Base-by-base conservation (phyloP, 176 grass and related monocot species). In the Panicum miliaceum region DNA sequence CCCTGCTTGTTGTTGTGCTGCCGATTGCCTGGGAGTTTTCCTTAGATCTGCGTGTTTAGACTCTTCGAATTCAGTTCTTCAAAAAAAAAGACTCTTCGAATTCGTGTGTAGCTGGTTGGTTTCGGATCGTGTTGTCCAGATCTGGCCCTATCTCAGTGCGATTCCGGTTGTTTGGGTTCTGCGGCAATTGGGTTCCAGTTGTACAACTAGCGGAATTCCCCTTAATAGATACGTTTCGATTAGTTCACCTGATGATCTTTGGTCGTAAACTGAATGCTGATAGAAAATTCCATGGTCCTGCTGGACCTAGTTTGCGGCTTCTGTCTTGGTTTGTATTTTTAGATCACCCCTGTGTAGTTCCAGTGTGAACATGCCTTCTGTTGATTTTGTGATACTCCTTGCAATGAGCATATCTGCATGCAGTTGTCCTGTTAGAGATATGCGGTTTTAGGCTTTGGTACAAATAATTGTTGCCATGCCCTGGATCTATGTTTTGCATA, bases 41-140 rank as follows among this genome's bases (percentile, higher is more conserved):
- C 36, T 41, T 16, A 60, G 74, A 77, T 77, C 53, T 42, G 36
- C 36, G 19, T 41, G 71, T 14, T 42, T 68, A 19, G 34, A 4
- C 22, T 4, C n/a, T 53, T 84, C 23, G 71, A 53, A 40, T 84
- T 34, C 16, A n/a, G n/a, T n/a, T n/a, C n/a, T n/a, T n/a, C n/a
- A n/a, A n/a, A n/a, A n/a, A n/a, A n/a, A n/a, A n/a, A 19, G 34
- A 4, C 22, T 4, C n/a, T 53, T 84, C 23, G 71, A 53, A 40
- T 84, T 34, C 16, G 2, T 45, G 46, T 7, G 6, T 23, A 0
- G 10, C 20, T 6, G 6, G 9, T 54, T 41, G 26, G 60, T 9
- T 7, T 84, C 51, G 2, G 29, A 32, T 32, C 29, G 29, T 32
- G 29, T 32, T 32, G 29, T 32, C 29, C 1, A 32, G 29, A 32